Base-by-base conservation (phyloP, 495 filamentous ascomycete genomes). In the Parathielavia appendiculata region DNA sequence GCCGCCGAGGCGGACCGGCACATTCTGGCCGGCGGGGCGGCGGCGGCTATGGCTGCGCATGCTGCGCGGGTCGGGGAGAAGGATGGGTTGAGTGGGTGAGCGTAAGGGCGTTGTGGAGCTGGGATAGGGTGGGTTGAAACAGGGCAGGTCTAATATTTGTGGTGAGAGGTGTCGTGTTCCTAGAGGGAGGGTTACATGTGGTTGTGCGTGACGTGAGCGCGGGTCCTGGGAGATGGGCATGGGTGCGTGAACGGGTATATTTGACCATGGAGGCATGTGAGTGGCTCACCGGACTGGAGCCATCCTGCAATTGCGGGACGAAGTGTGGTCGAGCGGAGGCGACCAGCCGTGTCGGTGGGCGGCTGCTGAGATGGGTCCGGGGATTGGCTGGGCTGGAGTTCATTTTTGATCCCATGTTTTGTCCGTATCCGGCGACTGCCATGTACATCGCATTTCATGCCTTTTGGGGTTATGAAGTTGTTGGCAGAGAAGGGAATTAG, bases 1-100 rank as follows among this genome's bases (percentile, higher is more conserved):
- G 82, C 83, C 20, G 64, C 56, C 2, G 70, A 76, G 57, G 71
- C 67, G 30, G 75, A 78, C 30, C 63, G 65, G 51, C 70, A 73
- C 47, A 65, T 39, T 34, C 47, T 48, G 16, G 54, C 61, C 1
- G 71, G 66, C 7, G 69, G 17, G 11, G 61, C 39, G 20, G 57
- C 62, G 34, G 59, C 51, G 44, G 64, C 63, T 12, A 58, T 60
- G 54, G 69, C 54, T 30, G 64, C 57, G 34, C 65, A 52, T 49
- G 64, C 46, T 36, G 61, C 40, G 32, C 65, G 61, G 30, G 26
- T 12, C 2, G 45, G 46, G 14, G 26, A 7, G 46, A 36, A 23
- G 35, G 49, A 22, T 7, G 49, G 35, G 19, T 20, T 61, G 52
- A 43, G 54, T 12, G 12, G 20, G 36, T 59, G 55, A 17, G 11